These are phyloP conservation scores for Posidonia oceanica DNA, from an alignment of 116 monocot genomes.

Conservation along the genomic window DNA sequence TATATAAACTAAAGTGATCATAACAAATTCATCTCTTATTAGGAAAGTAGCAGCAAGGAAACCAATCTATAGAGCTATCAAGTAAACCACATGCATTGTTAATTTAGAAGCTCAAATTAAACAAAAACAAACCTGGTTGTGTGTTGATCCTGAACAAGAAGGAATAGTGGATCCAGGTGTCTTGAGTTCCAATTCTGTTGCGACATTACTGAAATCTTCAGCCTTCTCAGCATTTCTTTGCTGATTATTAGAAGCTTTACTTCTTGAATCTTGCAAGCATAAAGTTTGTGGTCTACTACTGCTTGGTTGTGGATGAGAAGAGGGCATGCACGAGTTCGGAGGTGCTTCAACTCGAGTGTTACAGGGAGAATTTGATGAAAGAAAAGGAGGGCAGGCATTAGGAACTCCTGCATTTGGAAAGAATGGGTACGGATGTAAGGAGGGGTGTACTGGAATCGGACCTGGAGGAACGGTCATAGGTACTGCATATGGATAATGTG, in stretches of 20 bases:
- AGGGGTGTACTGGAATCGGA: slow-evolving; percentile 52
- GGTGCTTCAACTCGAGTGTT: slow-evolving; percentile 36
- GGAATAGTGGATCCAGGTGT: slow-evolving; percentile 58
- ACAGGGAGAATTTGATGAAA: slow-evolving; percentile 30
- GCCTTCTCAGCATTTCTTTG: slow-evolving; percentile 25
- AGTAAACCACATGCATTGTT: background rate
- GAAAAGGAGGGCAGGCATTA: slow-evolving; percentile 32
- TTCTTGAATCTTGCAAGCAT: slow-evolving; percentile 27
- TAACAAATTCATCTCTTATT: background rate
- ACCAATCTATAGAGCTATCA: background rate
- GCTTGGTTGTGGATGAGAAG: slow-evolving; percentile 22
- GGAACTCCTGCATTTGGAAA: slow-evolving; percentile 37
- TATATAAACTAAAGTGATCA: too few relatives aligned
- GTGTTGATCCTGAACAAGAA: slow-evolving; percentile 29
- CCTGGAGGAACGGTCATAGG: slow-evolving; percentile 57
- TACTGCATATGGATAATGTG: slow-evolving; percentile 65
- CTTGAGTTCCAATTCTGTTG: slow-evolving; percentile 91
- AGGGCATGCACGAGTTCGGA: slow-evolving; percentile 11
- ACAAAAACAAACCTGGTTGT: slow-evolving; percentile 26
- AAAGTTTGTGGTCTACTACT: slow-evolving; percentile 24
- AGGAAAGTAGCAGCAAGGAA: background rate
- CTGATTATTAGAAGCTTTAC: slow-evolving; percentile 23
- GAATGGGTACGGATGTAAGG: slow-evolving; percentile 69
- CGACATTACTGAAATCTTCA: slow-evolving; percentile 61
- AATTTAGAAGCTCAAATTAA: too few relatives aligned